Percentiles rank a stretch among this genome's conserved stretches.
phyloP scores from a whole-genome alignment of 768 basidiomycete genomes.

The Phaffia tasmanica region DNA sequence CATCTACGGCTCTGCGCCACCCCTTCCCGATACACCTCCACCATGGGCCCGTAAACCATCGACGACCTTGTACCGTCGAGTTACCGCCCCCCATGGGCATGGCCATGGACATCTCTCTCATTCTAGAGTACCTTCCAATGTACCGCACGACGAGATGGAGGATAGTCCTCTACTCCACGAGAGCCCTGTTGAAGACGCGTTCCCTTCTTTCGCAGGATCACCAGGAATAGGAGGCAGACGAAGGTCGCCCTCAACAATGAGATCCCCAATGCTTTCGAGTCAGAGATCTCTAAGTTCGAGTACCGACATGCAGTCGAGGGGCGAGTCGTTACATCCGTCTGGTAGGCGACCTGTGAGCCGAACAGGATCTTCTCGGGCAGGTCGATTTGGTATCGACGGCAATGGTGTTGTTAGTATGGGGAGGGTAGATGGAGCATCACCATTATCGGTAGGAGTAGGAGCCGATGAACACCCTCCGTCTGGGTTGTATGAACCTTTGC shows the following conservation, averaged over 20 bases:
- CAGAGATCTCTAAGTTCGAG: no score
- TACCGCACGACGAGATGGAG: background rate
- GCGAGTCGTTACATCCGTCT: no score
- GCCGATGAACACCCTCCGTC: no score
- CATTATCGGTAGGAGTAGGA: no score
- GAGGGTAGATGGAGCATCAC: no score
- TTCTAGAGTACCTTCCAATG: background rate
- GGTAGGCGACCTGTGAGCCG: no score
- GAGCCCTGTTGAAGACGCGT: background rate
- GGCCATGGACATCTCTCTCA: background rate
- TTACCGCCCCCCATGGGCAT: background rate
- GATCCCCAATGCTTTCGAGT: background rate
- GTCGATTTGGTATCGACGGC: no score
- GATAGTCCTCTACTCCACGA: background rate
- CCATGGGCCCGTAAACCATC: background rate
- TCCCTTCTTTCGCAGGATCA: background rate
- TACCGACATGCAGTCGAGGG: no score
- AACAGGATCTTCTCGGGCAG: no score
- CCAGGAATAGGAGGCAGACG: background rate
- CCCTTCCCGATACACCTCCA: slow-evolving; percentile 1
- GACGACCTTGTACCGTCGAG: background rate
- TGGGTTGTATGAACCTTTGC: no score
- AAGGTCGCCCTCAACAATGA: background rate
- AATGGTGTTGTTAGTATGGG: no score
- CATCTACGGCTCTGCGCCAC: slow-evolving; percentile 46